Conservation (phyloP, 257 asterid species). For the Fraxinus americana region DNA sequence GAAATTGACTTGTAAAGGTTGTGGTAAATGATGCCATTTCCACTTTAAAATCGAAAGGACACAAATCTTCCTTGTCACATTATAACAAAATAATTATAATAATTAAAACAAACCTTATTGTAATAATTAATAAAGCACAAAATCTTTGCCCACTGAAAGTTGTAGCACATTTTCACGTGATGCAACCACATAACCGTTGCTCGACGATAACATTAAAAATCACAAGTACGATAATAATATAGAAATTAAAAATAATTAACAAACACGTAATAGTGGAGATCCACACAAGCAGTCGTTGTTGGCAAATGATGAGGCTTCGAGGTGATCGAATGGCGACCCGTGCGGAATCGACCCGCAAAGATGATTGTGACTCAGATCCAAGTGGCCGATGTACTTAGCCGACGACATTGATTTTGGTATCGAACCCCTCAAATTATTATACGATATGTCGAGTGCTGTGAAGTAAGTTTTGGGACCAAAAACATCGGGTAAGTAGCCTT, state of each 20-base stretch:
- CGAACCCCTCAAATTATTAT: slow-evolving; percentile 62
- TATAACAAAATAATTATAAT: neutral
- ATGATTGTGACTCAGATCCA: slow-evolving; percentile 89
- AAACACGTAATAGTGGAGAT: slow-evolving; percentile 59
- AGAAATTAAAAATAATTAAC: slow-evolving; percentile 27
- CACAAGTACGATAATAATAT: slow-evolving; percentile 25
- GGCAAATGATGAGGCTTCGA: slow-evolving; percentile 77
- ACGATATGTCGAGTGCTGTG: slow-evolving; percentile 71
- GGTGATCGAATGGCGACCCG: slow-evolving; percentile 88
- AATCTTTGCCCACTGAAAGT: slow-evolving; percentile 28
- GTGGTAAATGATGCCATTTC: neutral
- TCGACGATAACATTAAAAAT: slow-evolving; percentile 18
- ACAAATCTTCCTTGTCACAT: slow-evolving; percentile 6
- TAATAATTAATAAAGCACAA: slow-evolving; percentile 24
- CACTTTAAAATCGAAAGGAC: slow-evolving; percentile 13
- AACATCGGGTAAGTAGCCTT: slow-evolving; percentile 74
- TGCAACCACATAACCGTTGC: slow-evolving; percentile 6
- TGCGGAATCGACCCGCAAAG: slow-evolving; percentile 85
- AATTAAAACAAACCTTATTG: slow-evolving; percentile 13
- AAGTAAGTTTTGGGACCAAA: slow-evolving; percentile 69
- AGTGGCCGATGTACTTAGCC: slow-evolving; percentile 76
- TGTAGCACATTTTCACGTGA: slow-evolving; percentile 34
- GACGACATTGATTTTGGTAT: slow-evolving; percentile 65
- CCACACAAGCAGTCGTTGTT: slow-evolving; percentile 93
- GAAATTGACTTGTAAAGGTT: slow-evolving; percentile 6